A percentile compares a stretch with the other conserved stretches of the same genome.
phyloP scores from a whole-genome alignment of 2,329 filamentous ascomycete genomes.

The Fusarium sterilihyphosum region DNA sequence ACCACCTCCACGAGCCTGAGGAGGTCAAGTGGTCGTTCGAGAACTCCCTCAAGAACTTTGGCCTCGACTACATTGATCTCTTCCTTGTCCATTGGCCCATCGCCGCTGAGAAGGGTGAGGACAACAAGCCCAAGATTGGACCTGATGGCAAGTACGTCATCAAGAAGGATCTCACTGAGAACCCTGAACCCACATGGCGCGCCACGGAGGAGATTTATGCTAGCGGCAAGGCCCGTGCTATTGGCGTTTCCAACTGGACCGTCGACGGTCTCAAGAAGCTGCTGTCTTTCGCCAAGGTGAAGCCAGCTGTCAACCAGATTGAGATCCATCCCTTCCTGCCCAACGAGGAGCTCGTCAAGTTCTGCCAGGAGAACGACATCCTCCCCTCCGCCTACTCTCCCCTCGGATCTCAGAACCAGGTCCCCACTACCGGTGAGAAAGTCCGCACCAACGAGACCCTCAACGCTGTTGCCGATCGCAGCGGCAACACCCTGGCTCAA shows the following conservation, averaged over 20 bases:
- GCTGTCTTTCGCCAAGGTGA: conserved; percentile 53
- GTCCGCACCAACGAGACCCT: conserved; percentile 52
- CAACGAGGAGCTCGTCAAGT: conserved; percentile 61
- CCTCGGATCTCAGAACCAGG: conserved; percentile 64
- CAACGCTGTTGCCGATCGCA: conserved; percentile 61
- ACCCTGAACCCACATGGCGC: conserved; percentile 60
- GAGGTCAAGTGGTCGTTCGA: conserved; percentile 60
- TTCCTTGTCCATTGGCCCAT: conserved; percentile 63
- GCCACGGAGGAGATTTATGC: conserved; percentile 62
- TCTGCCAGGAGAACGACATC: conserved; percentile 62
- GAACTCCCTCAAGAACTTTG: conserved; percentile 59
- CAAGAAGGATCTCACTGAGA: conserved; percentile 54
- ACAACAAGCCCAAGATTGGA: conserved; percentile 56
- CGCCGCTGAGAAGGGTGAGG: conserved; percentile 55
- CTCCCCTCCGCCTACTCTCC: conserved; percentile 66
- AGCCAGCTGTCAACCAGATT: conserved; percentile 62
- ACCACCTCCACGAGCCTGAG: conserved; percentile 61
- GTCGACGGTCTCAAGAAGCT: conserved; percentile 50
- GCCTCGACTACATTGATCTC: conserved; percentile 63
- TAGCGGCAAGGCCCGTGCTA: conserved; percentile 54
- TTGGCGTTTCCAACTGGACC: conserved; percentile 64
- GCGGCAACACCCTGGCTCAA: conserved; percentile 62
- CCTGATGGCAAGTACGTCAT: conserved; percentile 59
- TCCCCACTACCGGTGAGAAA: conserved; percentile 42
- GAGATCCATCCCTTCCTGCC: conserved; percentile 50